Conservation (phyloP, 345 rosid genomes). For the Citrus inodora region DNA sequence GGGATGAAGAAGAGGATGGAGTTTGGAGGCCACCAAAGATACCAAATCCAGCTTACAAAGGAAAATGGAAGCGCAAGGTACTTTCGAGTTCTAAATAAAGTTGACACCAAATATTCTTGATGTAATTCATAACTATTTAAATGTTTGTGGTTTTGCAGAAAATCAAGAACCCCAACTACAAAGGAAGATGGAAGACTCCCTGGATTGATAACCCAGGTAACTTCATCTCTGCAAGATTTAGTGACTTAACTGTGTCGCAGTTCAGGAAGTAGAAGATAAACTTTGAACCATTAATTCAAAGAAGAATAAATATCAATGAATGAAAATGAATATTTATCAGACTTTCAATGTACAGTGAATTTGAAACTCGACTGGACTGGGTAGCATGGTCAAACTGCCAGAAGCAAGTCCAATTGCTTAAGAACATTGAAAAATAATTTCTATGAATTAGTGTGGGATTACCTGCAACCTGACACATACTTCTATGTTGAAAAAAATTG, state of each 20-base stretch:
- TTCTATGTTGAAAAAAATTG: background rate
- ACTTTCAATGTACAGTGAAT: background rate
- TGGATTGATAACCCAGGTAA: conserved; percentile 93
- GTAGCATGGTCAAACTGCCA: background rate
- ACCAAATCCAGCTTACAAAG: conserved; percentile 70
- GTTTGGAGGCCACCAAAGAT: conserved; percentile 64
- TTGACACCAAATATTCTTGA: background rate
- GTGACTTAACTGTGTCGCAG: background rate
- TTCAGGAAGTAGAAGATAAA: background rate
- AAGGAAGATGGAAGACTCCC: conserved; percentile 91
- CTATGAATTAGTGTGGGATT: background rate
- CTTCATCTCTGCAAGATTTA: conserved; percentile 5
- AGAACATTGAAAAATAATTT: background rate
- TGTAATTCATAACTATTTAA: background rate
- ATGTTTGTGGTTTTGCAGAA: conserved; percentile 37
- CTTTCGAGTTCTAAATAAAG: conserved; percentile 3
- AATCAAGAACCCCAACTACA: conserved; percentile 89
- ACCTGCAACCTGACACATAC: background rate
- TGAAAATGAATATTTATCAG: background rate
- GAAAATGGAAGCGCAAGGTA: conserved; percentile 81
- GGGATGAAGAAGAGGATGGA: conserved; percentile 80
- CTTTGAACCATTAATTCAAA: background rate
- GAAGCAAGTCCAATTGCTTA: background rate
- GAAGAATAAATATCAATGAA: background rate
- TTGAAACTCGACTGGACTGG: background rate